Evolutionary conservation across 352 stramenopile species (phyloP).

Genomic region (Peronospora farinosa): DNA sequence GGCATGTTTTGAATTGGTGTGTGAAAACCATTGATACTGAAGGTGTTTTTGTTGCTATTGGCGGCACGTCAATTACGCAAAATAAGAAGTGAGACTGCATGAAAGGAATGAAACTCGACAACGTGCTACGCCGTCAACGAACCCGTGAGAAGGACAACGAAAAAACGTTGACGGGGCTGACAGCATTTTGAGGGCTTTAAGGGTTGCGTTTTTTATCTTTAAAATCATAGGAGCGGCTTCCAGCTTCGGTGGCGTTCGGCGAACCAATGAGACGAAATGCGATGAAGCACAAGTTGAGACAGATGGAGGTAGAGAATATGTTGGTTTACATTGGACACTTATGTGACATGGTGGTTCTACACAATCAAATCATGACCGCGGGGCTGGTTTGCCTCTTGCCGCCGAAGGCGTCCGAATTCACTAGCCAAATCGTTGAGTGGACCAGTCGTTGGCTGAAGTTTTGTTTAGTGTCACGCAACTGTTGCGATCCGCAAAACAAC

Average conservation of each 20-base stretch:
- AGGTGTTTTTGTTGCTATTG: no score
- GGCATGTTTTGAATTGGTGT: conserved; percentile 15
- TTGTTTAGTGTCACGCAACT: not conserved
- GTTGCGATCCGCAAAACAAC: not conserved
- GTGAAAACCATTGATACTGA: conserved; percentile 1
- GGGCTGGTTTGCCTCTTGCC: conserved; percentile 1
- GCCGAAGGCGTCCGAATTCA: conserved; percentile 16
- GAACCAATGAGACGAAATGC: not conserved
- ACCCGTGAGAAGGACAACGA: conserved; percentile 19
- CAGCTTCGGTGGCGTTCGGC: conserved; percentile 11
- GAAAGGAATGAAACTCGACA: not conserved
- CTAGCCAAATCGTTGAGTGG: not conserved
- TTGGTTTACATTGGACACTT: not conserved
- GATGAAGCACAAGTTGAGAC: not conserved
- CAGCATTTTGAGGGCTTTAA: conserved; percentile 7
- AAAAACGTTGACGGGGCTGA: not conserved
- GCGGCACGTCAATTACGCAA: conserved; percentile 17
- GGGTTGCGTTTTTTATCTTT: not conserved
- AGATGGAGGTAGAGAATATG: not conserved
- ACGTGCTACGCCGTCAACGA: conserved; percentile 15
- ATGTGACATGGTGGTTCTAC: conserved; percentile 2
- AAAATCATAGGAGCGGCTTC: not conserved
- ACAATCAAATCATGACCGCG: conserved; percentile 2
- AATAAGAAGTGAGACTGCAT: conserved; percentile 18
- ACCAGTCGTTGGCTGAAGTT: not conserved